phyloP scores from a whole-genome alignment of 345 rosid species.

The Limnanthes douglasii region DNA sequence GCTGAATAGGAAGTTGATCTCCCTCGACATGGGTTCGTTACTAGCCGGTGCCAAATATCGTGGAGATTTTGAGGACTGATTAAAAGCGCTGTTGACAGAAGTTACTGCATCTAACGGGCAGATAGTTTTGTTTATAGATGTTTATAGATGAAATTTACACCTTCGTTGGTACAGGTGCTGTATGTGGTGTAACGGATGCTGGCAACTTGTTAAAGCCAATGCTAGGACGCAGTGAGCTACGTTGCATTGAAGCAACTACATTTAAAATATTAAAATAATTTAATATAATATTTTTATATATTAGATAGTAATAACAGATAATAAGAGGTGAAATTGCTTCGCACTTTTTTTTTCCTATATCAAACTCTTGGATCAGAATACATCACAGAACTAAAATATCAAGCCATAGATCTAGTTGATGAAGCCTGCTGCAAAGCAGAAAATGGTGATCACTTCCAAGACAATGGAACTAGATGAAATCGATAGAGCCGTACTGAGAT shows the following conservation, averaged over 20 bases:
- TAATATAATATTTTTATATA: too few relatives aligned
- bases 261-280: too few relatives aligned
- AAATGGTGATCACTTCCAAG: constrained; percentile 96
- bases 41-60: constrained; percentile 85
- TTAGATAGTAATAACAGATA: too few relatives aligned
- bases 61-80: constrained; percentile 74
- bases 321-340: too few relatives aligned
- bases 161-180: constrained; percentile 88
- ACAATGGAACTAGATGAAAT: constrained; percentile 84
- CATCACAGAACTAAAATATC: too few relatives aligned
- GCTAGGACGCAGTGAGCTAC: constrained; percentile 87
- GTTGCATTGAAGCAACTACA: constrained; percentile 91
- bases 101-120: constrained; percentile 86
- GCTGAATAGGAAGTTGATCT: constrained; percentile 61
- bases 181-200: constrained; percentile 83
- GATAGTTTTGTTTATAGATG: constrained; percentile 64
- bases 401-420: constrained; percentile 95
- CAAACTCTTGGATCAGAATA: too few relatives aligned
- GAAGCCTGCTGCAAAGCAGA: constrained; percentile 97
- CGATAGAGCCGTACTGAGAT: constrained; percentile 68
- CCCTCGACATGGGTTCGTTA: constrained; percentile 82
- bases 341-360: constrained; percentile 20
- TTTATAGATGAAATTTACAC: constrained; percentile 95
- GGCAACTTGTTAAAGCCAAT: constrained; percentile 88
- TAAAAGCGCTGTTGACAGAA: constrained; percentile 89